These are phyloP conservation scores for Euphorbia peplus DNA, from an alignment of 345 rosid species.

Conservation along the genomic window DNA sequence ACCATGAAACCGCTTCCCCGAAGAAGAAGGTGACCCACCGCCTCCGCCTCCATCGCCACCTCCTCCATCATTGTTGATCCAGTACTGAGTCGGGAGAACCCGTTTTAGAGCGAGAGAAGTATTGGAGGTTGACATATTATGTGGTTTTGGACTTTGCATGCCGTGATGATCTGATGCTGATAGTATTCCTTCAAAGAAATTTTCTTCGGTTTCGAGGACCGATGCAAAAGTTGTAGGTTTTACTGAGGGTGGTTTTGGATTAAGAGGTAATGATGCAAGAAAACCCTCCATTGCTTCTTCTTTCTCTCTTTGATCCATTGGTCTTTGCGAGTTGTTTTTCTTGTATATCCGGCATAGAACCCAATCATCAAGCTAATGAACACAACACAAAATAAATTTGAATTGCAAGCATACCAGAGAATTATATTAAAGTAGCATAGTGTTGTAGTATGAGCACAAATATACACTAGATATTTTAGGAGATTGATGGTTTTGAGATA, in stretches of 20 bases:
- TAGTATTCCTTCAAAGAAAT: slow-evolving; percentile 54
- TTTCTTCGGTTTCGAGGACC: slow-evolving; percentile 48
- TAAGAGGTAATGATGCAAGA: slow-evolving; percentile 22
- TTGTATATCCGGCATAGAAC: slow-evolving; percentile 73
- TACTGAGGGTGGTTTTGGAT: slow-evolving; percentile 7
- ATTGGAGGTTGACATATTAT: background rate
- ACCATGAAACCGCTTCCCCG: slow-evolving; percentile 53
- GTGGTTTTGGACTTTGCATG: too few relatives aligned
- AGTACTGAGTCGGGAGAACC: slow-evolving; percentile 25
- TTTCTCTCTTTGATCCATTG: slow-evolving; percentile 36
- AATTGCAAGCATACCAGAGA: too few relatives aligned
- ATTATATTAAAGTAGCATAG: too few relatives aligned
- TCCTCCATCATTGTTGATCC: slow-evolving; percentile 27
- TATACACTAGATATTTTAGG: too few relatives aligned
- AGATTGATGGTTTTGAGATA: too few relatives aligned
- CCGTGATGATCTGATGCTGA: slow-evolving; percentile 2
- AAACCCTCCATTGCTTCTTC: slow-evolving; percentile 48
- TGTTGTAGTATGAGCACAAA: too few relatives aligned
- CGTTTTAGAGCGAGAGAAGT: slow-evolving; percentile 12
- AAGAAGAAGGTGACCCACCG: slow-evolving; percentile 18
- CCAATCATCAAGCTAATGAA: slow-evolving; percentile 64
- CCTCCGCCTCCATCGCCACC: background rate
- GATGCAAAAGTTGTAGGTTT: slow-evolving; percentile 28
- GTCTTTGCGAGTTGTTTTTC: slow-evolving; percentile 55
- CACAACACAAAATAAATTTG: background rate